Base-by-base conservation (phyloP, 345 rosid species). In the Mallotus nudiflorus region DNA sequence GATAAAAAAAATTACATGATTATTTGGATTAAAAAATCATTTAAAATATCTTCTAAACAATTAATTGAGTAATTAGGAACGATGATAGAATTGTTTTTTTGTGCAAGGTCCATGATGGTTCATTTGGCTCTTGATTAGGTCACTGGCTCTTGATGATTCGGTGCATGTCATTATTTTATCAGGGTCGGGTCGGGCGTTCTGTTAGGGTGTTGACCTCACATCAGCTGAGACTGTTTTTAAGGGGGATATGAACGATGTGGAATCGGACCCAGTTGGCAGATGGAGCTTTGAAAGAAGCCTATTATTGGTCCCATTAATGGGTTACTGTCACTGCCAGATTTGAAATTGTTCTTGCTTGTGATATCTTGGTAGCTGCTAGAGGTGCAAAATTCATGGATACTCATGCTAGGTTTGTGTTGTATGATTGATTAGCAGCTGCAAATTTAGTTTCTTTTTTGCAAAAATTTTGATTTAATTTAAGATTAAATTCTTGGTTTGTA, bases 301-400 rank as follows among this genome's bases (percentile, higher is more conserved):
- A 90, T 95, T 1, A 89, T 95, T 65, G 98, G 98, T 28, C 98
- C 91, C 5, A 85, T 95, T 40, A 83, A 86, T 73, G 99, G 97
- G 60, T 89, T 65, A 97, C 97, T 0, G 85, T 90, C 2, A 95
- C 99, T 0, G 97, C 96, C 35, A 97, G 99, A 9, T 92, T 95
- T 60, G 97, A 95, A 70, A 85, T 92, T 58, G 81, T 97, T 1
- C 85, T 95, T 55, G 97, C 97, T 20, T 95, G 99, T 63, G 99
- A 95, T 80, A 77, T 92, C 6, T 37, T 95, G 58, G 74, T 95
- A 6, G 97, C 97, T 5, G 73, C 93, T 15, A 90, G 77, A 75
- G 87, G 96, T 59, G 88, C 97, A 49, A 84, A 85, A 77, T 92
- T 95, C 70, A 77, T 95, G 40, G 99, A 95, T 60, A 90, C 97